Conservation (phyloP, 495 filamentous ascomycete species). For the Neurospora sp. region DNA sequence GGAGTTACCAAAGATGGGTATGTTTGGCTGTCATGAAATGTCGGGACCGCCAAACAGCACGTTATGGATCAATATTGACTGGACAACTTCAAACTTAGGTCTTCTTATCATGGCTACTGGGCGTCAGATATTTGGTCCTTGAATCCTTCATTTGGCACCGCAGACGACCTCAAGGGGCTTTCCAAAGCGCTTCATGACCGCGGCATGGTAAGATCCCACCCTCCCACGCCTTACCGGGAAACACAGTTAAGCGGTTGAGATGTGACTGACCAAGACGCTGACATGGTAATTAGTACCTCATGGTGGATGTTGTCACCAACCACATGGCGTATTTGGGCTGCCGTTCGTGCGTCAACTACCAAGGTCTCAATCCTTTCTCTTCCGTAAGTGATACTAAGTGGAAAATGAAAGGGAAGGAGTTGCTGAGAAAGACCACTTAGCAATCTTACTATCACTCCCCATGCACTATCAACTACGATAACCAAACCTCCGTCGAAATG, state of each 20-base stretch:
- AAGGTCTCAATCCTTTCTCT: constrained; percentile 55
- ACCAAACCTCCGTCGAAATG: constrained; percentile 35
- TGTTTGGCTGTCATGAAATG: background rate
- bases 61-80: background rate
- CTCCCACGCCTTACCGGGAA: background rate
- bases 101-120: constrained; percentile 70
- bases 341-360: constrained; percentile 48
- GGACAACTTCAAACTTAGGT: constrained; percentile 3
- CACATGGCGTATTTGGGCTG: constrained; percentile 60
- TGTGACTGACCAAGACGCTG: background rate
- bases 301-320: constrained; percentile 75
- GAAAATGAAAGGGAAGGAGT: background rate
- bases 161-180: constrained; percentile 53
- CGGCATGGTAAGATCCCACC: constrained; percentile 38
- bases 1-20: constrained; percentile 43
- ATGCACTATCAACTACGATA: constrained; percentile 58
- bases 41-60: background rate
- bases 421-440: background rate
- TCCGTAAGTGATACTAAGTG: constrained; percentile 13
- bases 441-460: constrained; percentile 54
- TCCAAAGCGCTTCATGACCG: constrained; percentile 49
- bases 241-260: background rate
- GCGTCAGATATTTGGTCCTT: constrained; percentile 55
- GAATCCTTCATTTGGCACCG: constrained; percentile 57
- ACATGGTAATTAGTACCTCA: constrained; percentile 43